Percentiles rank a stretch among this genome's conserved stretches.
These are phyloP conservation scores for Casuarina glauca DNA, from an alignment of 306 rosid species.

Conservation along the genomic window DNA sequence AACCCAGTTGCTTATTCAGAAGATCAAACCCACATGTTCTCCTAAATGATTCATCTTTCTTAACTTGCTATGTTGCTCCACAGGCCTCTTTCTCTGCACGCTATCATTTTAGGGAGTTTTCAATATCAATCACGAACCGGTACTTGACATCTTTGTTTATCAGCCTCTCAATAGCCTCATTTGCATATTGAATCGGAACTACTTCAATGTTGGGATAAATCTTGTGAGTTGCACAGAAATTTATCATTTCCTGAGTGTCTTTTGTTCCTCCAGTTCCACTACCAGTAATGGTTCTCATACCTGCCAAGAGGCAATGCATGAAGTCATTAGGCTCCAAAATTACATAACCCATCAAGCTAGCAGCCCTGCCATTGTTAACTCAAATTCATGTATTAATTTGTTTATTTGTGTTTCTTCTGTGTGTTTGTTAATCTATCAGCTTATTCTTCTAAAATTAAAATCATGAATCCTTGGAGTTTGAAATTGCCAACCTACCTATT, in stretches of 20 bases:
- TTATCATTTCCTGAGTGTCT: constrained; percentile 66
- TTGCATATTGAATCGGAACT: constrained; percentile 67
- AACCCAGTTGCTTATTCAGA: background rate
- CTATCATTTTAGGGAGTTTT: constrained; percentile 53
- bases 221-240: constrained; percentile 62
- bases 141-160: constrained; percentile 64
- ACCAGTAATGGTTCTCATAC: constrained; percentile 57
- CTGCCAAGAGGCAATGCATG: constrained; percentile 37
- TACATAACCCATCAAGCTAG: too few relatives aligned
- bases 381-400: too few relatives aligned
- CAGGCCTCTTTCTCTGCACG: background rate
- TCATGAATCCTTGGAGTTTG: background rate
- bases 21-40: background rate
- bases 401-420: too few relatives aligned
- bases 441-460: background rate
- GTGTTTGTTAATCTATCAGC: background rate
- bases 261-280: constrained; percentile 64
- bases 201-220: constrained; percentile 70
- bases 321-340: background rate
- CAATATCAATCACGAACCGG: constrained; percentile 78
- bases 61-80: background rate
- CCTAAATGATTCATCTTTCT: background rate
- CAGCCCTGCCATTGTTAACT: too few relatives aligned
- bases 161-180: constrained; percentile 77
- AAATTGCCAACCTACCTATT: constrained; percentile 43